Base-by-base conservation (phyloP, 345 rosid genomes). In the Pugionium dolabratum region DNA sequence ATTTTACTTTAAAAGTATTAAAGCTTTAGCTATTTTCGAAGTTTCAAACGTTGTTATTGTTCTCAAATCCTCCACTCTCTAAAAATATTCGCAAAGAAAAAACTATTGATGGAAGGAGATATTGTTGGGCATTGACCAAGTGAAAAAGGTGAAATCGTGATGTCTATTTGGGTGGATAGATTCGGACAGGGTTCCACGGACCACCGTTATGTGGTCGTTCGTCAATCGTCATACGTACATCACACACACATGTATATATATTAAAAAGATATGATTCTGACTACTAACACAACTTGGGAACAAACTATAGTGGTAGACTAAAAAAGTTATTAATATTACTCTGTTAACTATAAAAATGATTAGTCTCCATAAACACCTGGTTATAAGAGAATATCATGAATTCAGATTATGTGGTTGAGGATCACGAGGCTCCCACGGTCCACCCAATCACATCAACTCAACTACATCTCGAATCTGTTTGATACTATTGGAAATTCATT, bases 131-230 rank as follows among this genome's bases (percentile, higher is more conserved):
- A 73, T 44, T 73, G 76, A 73, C 76, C 76, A 73, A 73, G 56
- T 59, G 44, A 62, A 51, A 66, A 72, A 65, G 66, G 48, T 65
- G 26, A 34, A 72, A 36, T 58, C 49, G 76, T 72, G 66, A 72
- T 72, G 31, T 18, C 18, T 18, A 18, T 71, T 18, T 72, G 59
- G 39, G 76, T 65, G 71, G 76, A 66, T 66, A 36, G 72, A 66
- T 73, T 66, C 76, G 62, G 76, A 66, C 72, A 66, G 36, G 72
- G 62, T 67, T 72, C 66, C 66, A 72, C 59, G 60, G 76, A 64
- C 71, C 71, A 72, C 61, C 56, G 41, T 43, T 58, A 50, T 30
- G 61, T 45, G n/a, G 25, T 34, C 27, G 61, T 36, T 49, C 18
- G 18, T 18, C 18, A 18, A 18, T 18, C 18, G 18, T 18, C 18